A percentile compares a stretch with the other conserved stretches of the same genome.
These are phyloP conservation scores for Tricholoma flavovirens DNA, from an alignment of 768 basidiomycete genomes.

Conservation along the genomic window DNA sequence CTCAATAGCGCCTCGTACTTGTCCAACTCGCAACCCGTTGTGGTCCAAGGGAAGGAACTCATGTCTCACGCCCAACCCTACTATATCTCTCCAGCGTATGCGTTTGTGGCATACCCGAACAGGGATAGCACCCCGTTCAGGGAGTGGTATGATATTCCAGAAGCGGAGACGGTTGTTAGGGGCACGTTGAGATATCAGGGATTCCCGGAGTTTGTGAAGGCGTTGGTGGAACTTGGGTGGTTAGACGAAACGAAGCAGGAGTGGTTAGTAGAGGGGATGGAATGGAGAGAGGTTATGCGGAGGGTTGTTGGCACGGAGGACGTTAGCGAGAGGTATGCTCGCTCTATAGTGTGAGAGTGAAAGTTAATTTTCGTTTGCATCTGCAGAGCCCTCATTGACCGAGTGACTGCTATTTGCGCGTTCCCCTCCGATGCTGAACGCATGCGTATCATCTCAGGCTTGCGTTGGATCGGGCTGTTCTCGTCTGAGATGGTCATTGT, in stretches of 20 bases:
- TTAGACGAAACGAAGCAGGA: constrained; percentile 69
- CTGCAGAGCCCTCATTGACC: constrained; percentile 63
- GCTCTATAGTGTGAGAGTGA: neutral
- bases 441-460: constrained; percentile 77
- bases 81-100: constrained; percentile 92
- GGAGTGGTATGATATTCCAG: constrained; percentile 89
- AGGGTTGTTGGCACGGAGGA: constrained; percentile 65
- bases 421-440: constrained; percentile 72
- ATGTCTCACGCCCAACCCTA: constrained; percentile 91
- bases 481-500: constrained; percentile 57
- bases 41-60: constrained; percentile 73
- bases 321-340: constrained; percentile 57
- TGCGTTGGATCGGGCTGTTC: constrained; percentile 93
- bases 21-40: constrained; percentile 54
- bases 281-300: constrained; percentile 82
- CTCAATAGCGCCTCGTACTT: constrained; percentile 86
- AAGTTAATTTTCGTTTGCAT: neutral
- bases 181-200: constrained; percentile 95
- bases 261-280: constrained; percentile 68
- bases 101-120: constrained; percentile 96
- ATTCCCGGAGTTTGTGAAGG: constrained; percentile 91
- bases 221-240: constrained; percentile 85
- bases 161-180: constrained; percentile 87
- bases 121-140: constrained; percentile 88
- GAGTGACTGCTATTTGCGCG: constrained; percentile 60